phyloP scores from a whole-genome alignment of 176 grass and related monocot genomes.

The Lolium multiflorum region DNA sequence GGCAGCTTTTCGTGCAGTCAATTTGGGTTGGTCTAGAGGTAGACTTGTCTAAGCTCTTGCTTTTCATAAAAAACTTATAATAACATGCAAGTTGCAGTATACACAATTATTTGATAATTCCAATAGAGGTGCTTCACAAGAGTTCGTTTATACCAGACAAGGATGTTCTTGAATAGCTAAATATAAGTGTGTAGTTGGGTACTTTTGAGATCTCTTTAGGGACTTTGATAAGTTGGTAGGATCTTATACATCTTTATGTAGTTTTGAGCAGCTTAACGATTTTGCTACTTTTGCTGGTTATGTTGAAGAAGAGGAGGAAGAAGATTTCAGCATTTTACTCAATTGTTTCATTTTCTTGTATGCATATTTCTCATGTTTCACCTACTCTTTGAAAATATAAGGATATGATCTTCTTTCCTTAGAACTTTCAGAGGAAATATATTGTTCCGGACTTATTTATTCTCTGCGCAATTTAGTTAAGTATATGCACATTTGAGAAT shows the following conservation, averaged over 20 bases:
- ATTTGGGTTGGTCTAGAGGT: conserved; percentile 42
- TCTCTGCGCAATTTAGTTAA: not conserved
- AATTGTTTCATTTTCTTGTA: conserved; percentile 21
- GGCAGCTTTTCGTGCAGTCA: conserved; percentile 23
- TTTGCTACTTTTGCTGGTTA: conserved; percentile 34
- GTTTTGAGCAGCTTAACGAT: conserved; percentile 56
- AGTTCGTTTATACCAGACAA: conserved; percentile 59
- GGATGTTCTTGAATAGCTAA: conserved; percentile 45
- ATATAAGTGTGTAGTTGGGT: conserved; percentile 30
- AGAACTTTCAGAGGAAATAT: conserved; percentile 8
- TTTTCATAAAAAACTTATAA: conserved; percentile 36
- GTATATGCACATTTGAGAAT: conserved; percentile 21
- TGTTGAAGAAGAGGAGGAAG: conserved; percentile 9
- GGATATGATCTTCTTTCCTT: conserved; percentile 16
- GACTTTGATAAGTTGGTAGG: conserved; percentile 52
- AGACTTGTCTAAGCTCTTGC: conserved; percentile 30
- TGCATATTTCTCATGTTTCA: not conserved
- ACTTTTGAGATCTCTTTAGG: conserved; percentile 56
- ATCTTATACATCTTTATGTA: conserved; percentile 49
- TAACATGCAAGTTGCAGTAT: conserved; percentile 45
- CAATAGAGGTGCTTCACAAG: conserved; percentile 44
- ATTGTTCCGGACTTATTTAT: not conserved
- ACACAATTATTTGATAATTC: conserved; percentile 47
- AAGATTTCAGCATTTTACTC: conserved; percentile 13
- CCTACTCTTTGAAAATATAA: not conserved